phyloP scores from a whole-genome alignment of 163 green algal genomes.

The Scenedesmus sp. region DNA sequence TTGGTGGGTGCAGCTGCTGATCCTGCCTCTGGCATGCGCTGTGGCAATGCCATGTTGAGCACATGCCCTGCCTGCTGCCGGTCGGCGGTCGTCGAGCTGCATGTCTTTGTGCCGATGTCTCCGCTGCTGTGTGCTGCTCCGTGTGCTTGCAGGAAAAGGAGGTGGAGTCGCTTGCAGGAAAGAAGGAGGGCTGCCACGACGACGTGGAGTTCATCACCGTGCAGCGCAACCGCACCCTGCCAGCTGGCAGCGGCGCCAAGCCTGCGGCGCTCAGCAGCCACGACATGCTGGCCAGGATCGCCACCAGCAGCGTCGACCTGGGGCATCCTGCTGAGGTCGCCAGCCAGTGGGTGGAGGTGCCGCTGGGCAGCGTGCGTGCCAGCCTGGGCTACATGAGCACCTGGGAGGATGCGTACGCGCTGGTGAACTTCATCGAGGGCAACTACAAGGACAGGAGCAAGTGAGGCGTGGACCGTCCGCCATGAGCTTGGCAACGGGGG shows the following conservation, averaged over 20 bases:
- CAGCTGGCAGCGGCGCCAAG: not conserved
- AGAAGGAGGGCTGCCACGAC: conserved; percentile 83
- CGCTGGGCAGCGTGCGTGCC: conserved; percentile 78
- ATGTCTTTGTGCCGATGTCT: not conserved
- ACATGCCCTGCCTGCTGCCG: no score
- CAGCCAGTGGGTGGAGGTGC: conserved; percentile 68
- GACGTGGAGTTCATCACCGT: conserved; percentile 84
- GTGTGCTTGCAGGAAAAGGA: conserved; percentile 61
- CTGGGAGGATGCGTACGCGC: conserved; percentile 78
- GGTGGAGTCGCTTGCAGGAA: conserved; percentile 74
- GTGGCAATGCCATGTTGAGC: no score
- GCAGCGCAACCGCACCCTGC: conserved; percentile 56
- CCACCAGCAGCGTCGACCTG: conserved; percentile 58
- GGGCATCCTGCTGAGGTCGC: conserved; percentile 72
- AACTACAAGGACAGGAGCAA: conserved; percentile 70
- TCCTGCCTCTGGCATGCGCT: no score
- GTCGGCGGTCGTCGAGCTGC: not conserved
- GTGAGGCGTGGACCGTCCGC: not conserved
- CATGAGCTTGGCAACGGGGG: no score
- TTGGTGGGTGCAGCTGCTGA: no score
- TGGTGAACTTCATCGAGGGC: conserved; percentile 72
- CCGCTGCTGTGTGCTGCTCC: not conserved
- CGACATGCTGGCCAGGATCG: conserved; percentile 60
- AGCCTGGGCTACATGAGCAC: conserved; percentile 81
- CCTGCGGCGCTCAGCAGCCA: conserved; percentile 31